phyloP scores from a whole-genome alignment of 148 eudicot genomes.

The Vaccinium myrtillus region DNA sequence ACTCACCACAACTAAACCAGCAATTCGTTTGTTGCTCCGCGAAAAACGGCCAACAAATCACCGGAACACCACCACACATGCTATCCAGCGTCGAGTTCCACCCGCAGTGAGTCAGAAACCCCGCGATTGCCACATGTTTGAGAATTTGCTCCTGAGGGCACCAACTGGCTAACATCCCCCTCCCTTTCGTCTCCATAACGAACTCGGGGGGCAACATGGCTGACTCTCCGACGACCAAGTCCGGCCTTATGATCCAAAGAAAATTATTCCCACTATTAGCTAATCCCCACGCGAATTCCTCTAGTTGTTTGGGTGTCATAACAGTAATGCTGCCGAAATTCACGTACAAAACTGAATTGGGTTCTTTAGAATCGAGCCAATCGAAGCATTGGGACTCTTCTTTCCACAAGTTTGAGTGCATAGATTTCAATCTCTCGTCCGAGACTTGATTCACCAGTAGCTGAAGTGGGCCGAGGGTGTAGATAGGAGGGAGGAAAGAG shows the following conservation, averaged over 20 bases:
- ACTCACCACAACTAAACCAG: slow-evolving; percentile 22
- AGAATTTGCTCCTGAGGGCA: slow-evolving; percentile 45
- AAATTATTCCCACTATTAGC: slow-evolving; percentile 54
- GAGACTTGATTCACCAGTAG: slow-evolving; percentile 25
- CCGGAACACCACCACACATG: slow-evolving; percentile 22
- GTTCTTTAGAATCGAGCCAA: slow-evolving; percentile 44
- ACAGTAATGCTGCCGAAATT: slow-evolving; percentile 56
- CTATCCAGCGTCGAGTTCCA: slow-evolving; percentile 41
- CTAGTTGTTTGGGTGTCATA: slow-evolving; percentile 35
- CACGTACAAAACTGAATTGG: slow-evolving; percentile 47
- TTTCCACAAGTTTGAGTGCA: slow-evolving; percentile 53
- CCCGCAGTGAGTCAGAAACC: slow-evolving; percentile 41
- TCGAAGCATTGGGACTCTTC: slow-evolving; percentile 43
- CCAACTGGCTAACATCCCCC: slow-evolving; percentile 52
- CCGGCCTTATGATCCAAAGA: slow-evolving; percentile 64
- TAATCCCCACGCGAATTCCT: slow-evolving; percentile 67
- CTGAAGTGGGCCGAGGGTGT: slow-evolving; percentile 45
- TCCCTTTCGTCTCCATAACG: slow-evolving; percentile 27
- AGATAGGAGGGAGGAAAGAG: slow-evolving; percentile 31
- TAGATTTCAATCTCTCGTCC: slow-evolving; percentile 23
- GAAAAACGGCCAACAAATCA: slow-evolving; percentile 39
- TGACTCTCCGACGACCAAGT: slow-evolving; percentile 39
- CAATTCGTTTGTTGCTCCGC: slow-evolving; percentile 38
- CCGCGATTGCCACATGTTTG: slow-evolving; percentile 37
- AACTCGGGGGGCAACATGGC: slow-evolving; percentile 45